Evolutionary conservation across 768 basidiomycete genomes (phyloP), one percentile per base, ranked within the genome.

Genomic region (Peribolospora kevripleyi): DNA sequence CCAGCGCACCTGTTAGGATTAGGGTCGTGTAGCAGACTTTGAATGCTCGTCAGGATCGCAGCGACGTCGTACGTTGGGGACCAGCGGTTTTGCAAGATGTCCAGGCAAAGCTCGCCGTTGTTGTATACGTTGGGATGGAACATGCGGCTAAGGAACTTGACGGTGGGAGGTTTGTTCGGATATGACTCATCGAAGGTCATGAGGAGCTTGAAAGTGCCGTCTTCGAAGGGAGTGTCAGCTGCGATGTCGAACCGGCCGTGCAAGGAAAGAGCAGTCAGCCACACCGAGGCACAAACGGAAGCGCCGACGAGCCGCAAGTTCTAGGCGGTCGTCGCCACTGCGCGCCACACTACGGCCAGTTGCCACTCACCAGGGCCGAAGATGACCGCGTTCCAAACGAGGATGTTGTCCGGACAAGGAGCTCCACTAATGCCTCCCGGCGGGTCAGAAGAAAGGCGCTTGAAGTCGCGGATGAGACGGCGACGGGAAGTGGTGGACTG

Each of bases 311-410:
- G 25, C 25, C 25, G 25, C 25, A 25, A 25, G 25, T 25, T 25
- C 25, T 25, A 25, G 25, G 25, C 25, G 25, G 25, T 25, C 25
- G 25, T 25, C 25, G 25, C 25, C 25, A 25, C 25, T 1, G 25
- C 1, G 25, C 25, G 25, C 25, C 25, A 25, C 25, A 25, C 25
- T 25, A 25, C 25, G 25, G 25, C 25, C 25, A 25, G 25, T 25
- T 25, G 25, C 25, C 25, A 70, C 81, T 64, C 57, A 88, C 91
- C 82, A 68, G 93, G 93, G 3, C 93, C 93, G 65, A 98, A 97
- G 59, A 98, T 98, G 55, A 98, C 93, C 2, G 93, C 93, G 64
- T 98, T 98, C 93, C 93, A 98, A 11, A 95, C 75, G 87, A 97
- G 93, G 68, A 98, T 93, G 67, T 97, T 97, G 66, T 97, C 93